Evolutionary conservation across 768 basidiomycete genomes (phyloP).

Genomic region (Boletus eberwhitei): DNA sequence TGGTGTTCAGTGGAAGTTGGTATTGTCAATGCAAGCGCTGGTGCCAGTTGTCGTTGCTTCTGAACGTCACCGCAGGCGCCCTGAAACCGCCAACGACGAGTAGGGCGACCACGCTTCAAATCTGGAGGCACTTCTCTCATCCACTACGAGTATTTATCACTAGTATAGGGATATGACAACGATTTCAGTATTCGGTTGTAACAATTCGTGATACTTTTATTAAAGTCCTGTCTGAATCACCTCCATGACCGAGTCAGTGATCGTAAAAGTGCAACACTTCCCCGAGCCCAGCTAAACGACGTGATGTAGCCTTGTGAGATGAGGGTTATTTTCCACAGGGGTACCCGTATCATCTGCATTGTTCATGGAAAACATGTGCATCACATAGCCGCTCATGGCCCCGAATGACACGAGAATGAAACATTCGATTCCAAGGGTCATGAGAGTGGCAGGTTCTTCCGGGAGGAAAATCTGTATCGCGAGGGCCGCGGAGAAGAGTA

Average conservation of each 20-base stretch:
- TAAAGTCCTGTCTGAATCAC: background rate
- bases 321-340: background rate
- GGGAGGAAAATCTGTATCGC: slow-evolving; percentile 4
- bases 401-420: slow-evolving; percentile 1
- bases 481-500: slow-evolving; percentile 6
- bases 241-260: background rate
- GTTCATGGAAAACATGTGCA: background rate
- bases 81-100: too few relatives aligned
- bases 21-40: background rate
- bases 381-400: background rate
- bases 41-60: too few relatives aligned
- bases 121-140: too few relatives aligned
- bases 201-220: background rate
- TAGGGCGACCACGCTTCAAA: too few relatives aligned
- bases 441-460: background rate
- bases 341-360: background rate
- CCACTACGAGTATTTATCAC: too few relatives aligned
- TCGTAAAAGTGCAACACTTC: background rate
- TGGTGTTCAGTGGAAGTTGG: background rate
- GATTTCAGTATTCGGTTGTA: too few relatives aligned
- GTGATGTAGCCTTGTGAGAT: background rate
- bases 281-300: background rate
- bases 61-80: too few relatives aligned
- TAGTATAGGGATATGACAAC: too few relatives aligned
- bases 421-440: slow-evolving; percentile 5